Conservation (phyloP, 1,139 yeast species). For the Sugiyamaella japonica region DNA sequence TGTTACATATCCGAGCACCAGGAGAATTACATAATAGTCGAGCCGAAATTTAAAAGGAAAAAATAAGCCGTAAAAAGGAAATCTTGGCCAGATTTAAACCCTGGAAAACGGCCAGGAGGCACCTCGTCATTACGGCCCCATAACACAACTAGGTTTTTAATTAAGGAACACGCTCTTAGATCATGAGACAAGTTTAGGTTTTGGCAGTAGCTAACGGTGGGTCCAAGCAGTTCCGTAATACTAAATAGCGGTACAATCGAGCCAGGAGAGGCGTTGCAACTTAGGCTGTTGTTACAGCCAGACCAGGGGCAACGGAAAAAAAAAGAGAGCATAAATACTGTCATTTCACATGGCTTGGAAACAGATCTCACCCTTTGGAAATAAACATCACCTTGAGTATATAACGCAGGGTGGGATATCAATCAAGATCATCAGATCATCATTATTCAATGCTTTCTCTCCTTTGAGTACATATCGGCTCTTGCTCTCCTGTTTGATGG, state of each 20-base stretch:
- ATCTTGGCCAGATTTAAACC: neutral
- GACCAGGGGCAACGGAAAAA: neutral
- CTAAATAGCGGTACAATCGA: neutral
- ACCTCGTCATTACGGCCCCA: neutral
- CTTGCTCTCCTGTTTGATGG: neutral
- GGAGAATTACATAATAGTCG: slow-evolving; percentile 4
- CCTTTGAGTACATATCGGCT: neutral
- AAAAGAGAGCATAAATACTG: neutral
- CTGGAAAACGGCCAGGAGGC: neutral
- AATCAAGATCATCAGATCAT: neutral
- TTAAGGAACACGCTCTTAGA: neutral
- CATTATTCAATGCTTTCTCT: neutral
- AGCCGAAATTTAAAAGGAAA: slow-evolving; percentile 10
- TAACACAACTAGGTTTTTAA: neutral
- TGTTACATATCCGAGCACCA: slow-evolving; percentile 14
- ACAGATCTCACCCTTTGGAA: neutral
- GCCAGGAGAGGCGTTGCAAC: neutral
- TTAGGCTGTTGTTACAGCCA: neutral
- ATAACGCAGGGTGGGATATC: slow-evolving; percentile 9
- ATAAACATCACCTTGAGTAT: neutral
- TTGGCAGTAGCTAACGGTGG: slow-evolving; percentile 1
- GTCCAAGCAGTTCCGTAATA: slow-evolving; percentile 6
- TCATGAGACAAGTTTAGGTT: neutral
- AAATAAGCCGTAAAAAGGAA: neutral
- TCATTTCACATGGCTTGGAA: neutral